Evolutionary conservation across 495 filamentous ascomycete species (phyloP).

Genomic region (Hypoxylon fuscum): DNA sequence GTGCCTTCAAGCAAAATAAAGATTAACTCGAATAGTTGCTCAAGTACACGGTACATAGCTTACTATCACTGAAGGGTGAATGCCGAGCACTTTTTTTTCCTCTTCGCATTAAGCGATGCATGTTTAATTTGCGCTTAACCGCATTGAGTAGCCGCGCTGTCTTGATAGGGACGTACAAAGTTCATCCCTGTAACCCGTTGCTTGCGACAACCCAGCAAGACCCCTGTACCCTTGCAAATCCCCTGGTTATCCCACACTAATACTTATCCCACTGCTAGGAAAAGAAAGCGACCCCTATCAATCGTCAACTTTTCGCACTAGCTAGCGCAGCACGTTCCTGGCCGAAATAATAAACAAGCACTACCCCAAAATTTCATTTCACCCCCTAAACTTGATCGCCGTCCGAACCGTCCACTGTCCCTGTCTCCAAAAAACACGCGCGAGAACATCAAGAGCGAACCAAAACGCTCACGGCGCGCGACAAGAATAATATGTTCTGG

Average conservation of each 20-base stretch:
- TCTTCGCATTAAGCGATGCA: conserved; percentile 17
- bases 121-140: conserved; percentile 24
- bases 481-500: conserved; percentile 33
- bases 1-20: neutral
- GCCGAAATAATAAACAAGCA: conserved; percentile 39
- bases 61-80: neutral
- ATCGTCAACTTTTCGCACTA: conserved; percentile 12
- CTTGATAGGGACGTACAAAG: conserved; percentile 27
- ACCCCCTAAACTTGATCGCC: conserved; percentile 38
- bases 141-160: conserved; percentile 18
- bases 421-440: conserved; percentile 12
- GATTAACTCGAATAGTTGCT: neutral
- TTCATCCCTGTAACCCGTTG: conserved; percentile 1
- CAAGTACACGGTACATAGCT: conserved; percentile 7
- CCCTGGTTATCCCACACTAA: conserved; percentile 35
- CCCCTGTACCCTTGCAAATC: conserved; percentile 9
- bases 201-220: conserved; percentile 12
- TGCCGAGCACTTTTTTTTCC: conserved; percentile 12
- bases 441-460: conserved; percentile 19
- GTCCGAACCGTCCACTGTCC: too few relatives aligned
- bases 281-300: conserved; percentile 28
- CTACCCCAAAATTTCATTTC: conserved; percentile 42
- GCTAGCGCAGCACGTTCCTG: conserved; percentile 40
- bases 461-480: conserved; percentile 21
- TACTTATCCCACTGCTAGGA: conserved; percentile 19